Base-by-base conservation (phyloP, 805 yeast species). In the Wickerhamiella bombiphila region DNA sequence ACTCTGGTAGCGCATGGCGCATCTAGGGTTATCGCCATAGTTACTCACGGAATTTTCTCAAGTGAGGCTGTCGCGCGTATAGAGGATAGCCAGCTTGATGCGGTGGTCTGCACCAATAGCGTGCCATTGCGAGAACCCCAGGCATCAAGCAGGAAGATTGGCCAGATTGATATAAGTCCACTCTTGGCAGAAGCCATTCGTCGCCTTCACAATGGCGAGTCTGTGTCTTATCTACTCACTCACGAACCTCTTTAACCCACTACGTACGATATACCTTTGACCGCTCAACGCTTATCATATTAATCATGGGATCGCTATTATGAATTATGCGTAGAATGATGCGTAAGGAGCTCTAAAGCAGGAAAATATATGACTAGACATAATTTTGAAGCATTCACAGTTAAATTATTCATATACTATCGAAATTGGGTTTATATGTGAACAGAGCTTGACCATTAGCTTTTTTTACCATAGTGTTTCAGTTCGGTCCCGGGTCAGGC, bases 171-270 rank as follows among this genome's bases (percentile, higher is more conserved):
- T 57, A 74, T 91, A 42, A 72, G 86, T 50, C 80, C 86, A 13
- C 80, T 80, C 15, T 62, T 91, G 44, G 97, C 96, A 11, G 98
- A 91, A 60, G 82, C 93, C 32, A 80, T 91, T 40, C 74, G 98
- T 60, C 73, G 98, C 52, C 67, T 91, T 51, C 98, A 91, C 58
- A 88, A 91, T 56, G 98, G 98, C 54, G 98, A 91, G 62, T 76
- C 88, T 57, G 85, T 86, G 29, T 80, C 93, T 2, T 88, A 83
- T 59, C 64, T 86, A 51, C 88, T 86, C 60, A 74, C 74, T 37
- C 75, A 86, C 47, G 78, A 73, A 28, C 75, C 76, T 9, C 39
- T 60, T 1, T 46, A 22, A 30, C 18, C 33, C 5, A 5, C 13
- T 13, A n/a, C 5, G 15, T 22, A 22, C 8, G 13, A 22, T n/a